Conservation (phyloP, 225 moss, liverwort and hornwort genomes). For the Pseudisothecium myosuroides region DNA sequence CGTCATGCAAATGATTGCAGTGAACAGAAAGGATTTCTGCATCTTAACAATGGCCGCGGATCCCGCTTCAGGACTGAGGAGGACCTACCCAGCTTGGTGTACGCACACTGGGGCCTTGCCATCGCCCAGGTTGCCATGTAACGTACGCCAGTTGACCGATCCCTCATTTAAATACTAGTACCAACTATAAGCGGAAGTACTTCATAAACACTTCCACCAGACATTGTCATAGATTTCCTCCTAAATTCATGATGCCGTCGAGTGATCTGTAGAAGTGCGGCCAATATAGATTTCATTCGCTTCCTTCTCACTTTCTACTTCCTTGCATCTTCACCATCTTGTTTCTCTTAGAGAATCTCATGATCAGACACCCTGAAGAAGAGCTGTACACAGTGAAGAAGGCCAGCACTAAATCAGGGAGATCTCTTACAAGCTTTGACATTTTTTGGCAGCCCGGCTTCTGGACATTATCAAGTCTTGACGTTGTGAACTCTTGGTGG, state of each 20-base stretch:
- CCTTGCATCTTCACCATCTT: not conserved
- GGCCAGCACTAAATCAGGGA: not conserved
- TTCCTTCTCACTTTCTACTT: not conserved
- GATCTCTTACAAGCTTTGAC: not conserved
- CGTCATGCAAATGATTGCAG: not conserved
- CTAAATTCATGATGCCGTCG: not conserved
- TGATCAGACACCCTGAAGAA: not conserved
- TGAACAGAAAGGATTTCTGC: not conserved
- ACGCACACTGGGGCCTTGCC: not conserved
- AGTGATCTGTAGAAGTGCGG: not conserved
- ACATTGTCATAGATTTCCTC: not conserved
- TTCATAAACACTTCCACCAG: not conserved
- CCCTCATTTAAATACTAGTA: not conserved
- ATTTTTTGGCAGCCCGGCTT: not conserved
- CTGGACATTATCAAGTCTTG: not conserved
- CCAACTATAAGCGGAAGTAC: not conserved
- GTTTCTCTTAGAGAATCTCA: not conserved
- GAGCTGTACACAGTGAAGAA: too few relatives aligned
- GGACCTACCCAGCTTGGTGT: constrained; percentile 11
- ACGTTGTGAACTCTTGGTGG: not conserved
- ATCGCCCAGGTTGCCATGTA: not conserved
- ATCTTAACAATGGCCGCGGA: not conserved
- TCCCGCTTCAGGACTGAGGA: constrained; percentile 7
- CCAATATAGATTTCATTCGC: not conserved
- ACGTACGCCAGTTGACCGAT: constrained; percentile 12